Percentiles rank a stretch among this genome's conserved stretches.
These are phyloP conservation scores for Aspergillus fischeri DNA, from an alignment of 2,329 filamentous ascomycete genomes.

Conservation along the genomic window DNA sequence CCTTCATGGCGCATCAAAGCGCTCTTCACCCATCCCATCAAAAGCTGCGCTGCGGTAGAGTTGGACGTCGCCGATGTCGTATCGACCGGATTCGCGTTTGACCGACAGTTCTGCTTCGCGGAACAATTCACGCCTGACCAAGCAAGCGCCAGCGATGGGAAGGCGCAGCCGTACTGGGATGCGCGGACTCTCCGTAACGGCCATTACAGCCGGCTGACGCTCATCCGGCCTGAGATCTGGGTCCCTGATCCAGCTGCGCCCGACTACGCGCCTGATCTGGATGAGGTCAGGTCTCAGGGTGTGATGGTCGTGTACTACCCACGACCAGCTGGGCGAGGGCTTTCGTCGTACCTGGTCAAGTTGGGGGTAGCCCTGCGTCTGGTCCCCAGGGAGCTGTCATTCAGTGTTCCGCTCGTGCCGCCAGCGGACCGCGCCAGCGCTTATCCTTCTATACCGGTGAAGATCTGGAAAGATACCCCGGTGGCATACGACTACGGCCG, in stretches of 20 bases:
- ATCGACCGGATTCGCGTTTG: slow-evolving; percentile 68
- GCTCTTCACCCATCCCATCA: slow-evolving; percentile 76
- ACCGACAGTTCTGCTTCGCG: slow-evolving; percentile 79
- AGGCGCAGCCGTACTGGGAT: slow-evolving; percentile 40
- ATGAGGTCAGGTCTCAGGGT: slow-evolving; percentile 50
- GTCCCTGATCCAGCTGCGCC: slow-evolving; percentile 46
- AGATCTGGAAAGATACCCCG: slow-evolving; percentile 54
- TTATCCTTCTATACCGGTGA: slow-evolving; percentile 47
- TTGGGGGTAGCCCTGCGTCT: slow-evolving; percentile 29
- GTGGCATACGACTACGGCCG: slow-evolving; percentile 35
- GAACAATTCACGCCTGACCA: slow-evolving; percentile 47
- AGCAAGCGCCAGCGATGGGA: slow-evolving; percentile 6
- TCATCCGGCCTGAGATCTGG: slow-evolving; percentile 62
- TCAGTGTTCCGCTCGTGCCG: slow-evolving; percentile 53
- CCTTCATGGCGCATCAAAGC: slow-evolving; percentile 57
- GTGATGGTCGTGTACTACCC: slow-evolving; percentile 51
- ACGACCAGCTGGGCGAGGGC: slow-evolving; percentile 10
- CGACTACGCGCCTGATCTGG: slow-evolving; percentile 40
- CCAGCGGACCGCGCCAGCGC: slow-evolving; percentile 35
- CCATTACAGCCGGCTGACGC: slow-evolving; percentile 60
- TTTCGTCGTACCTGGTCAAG: slow-evolving; percentile 14
- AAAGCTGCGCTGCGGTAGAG: slow-evolving; percentile 76
- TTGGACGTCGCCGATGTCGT: slow-evolving; percentile 61
- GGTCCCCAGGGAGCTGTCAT: slow-evolving; percentile 38
- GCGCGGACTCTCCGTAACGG: slow-evolving; percentile 42